Conservation (phyloP, 768 basidiomycete species). For the Boletus tomentosulus region DNA sequence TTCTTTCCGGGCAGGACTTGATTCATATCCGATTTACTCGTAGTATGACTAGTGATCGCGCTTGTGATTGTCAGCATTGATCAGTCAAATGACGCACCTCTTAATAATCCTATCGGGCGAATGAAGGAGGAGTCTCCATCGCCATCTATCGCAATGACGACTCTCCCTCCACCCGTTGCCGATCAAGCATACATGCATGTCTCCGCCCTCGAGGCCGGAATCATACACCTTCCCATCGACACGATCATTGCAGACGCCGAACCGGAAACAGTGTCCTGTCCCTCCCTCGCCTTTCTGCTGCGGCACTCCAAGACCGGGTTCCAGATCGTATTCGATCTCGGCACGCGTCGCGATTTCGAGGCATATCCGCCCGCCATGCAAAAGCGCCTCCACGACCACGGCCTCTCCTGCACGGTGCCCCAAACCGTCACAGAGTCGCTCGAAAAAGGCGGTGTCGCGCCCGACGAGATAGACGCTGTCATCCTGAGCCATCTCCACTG, state of each 20-base stretch:
- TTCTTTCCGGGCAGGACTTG: too few relatives aligned
- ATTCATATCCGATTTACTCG: too few relatives aligned
- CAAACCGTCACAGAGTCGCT: conserved; percentile 48
- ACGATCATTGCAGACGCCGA: conserved; percentile 35
- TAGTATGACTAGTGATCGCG: too few relatives aligned
- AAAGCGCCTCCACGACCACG: conserved; percentile 15
- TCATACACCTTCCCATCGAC: conserved; percentile 36
- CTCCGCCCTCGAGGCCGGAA: conserved; percentile 54
- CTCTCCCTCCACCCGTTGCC: conserved; percentile 8
- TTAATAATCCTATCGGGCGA: not conserved
- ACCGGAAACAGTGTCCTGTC: conserved; percentile 30
- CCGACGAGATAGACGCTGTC: conserved; percentile 42
- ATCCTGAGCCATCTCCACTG: conserved; percentile 53
- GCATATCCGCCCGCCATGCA: conserved; percentile 35
- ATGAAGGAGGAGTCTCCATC: not conserved
- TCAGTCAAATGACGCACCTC: not conserved
- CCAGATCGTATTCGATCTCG: conserved; percentile 53
- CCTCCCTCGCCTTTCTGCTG: conserved; percentile 51
- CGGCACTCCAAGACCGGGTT: conserved; percentile 40
- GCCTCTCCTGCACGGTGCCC: conserved; percentile 2
- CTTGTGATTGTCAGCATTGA: not conserved
- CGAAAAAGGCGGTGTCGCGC: conserved; percentile 42
- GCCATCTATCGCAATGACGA: conserved; percentile 3
- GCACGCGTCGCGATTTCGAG: conserved; percentile 45
- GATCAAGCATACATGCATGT: conserved; percentile 51